Evolutionary conservation across 2,329 filamentous ascomycete species (phyloP).

Genomic region (Aspergillus brasiliensis): DNA sequence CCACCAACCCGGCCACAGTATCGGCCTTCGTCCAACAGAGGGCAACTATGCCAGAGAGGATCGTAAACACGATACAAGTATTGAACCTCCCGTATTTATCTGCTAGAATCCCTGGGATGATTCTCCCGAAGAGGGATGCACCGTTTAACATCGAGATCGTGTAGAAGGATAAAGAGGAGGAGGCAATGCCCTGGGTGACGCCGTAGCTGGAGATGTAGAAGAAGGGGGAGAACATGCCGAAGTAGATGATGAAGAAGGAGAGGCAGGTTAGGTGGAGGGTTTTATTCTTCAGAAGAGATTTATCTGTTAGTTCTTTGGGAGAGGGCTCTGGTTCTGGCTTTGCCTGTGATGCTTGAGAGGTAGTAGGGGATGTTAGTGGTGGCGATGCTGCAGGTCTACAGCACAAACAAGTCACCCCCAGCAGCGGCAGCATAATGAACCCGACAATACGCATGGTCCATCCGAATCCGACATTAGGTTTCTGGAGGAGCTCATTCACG

Average conservation of each 20-base stretch:
- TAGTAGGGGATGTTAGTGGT: not conserved
- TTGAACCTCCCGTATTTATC: slow-evolving; percentile 40
- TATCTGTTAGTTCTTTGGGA: slow-evolving; percentile 1
- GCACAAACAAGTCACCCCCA: slow-evolving; percentile 43
- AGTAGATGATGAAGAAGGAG: slow-evolving; percentile 24
- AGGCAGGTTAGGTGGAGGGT: slow-evolving; percentile 31
- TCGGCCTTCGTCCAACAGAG: slow-evolving; percentile 36
- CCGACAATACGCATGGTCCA: slow-evolving; percentile 58
- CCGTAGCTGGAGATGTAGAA: slow-evolving; percentile 35
- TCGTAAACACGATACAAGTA: slow-evolving; percentile 28
- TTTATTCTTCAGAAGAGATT: slow-evolving; percentile 43
- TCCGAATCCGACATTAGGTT: slow-evolving; percentile 49
- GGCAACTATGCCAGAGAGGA: slow-evolving; percentile 30
- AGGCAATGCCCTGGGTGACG: slow-evolving; percentile 16
- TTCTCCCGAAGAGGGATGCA: slow-evolving; percentile 36
- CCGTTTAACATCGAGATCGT: slow-evolving; percentile 38
- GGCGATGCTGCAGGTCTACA: slow-evolving; percentile 22
- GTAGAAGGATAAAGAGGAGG: slow-evolving; percentile 27
- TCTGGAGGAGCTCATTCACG: slow-evolving; percentile 51
- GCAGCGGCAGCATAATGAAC: slow-evolving; percentile 52
- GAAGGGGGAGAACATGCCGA: slow-evolving; percentile 33
- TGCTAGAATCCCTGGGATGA: slow-evolving; percentile 37
- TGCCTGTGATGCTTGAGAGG: slow-evolving; percentile 9
- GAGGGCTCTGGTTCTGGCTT: not conserved
- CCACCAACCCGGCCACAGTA: slow-evolving; percentile 31